Conservation (phyloP, 257 asterid species). For the Haberlea rhodopensis region DNA sequence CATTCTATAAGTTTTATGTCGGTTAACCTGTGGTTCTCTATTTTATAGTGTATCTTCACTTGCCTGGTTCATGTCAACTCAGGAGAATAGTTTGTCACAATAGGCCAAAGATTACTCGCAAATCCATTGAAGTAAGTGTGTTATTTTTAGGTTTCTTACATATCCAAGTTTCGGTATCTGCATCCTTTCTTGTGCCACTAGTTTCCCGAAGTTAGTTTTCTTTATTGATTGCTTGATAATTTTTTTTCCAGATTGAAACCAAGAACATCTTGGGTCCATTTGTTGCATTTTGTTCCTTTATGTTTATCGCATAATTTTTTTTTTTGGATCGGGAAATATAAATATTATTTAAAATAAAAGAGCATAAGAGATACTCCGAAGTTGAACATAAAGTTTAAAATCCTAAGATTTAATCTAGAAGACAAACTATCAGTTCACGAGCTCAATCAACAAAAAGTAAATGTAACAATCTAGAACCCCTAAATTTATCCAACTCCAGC, state of each 20-base stretch:
- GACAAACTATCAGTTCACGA: too few relatives aligned
- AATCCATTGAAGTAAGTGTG: slow-evolving; percentile 86
- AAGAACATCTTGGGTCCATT: not conserved
- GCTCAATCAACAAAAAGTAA: too few relatives aligned
- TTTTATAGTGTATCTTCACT: slow-evolving; percentile 90
- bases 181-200: slow-evolving; percentile 14
- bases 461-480: too few relatives aligned
- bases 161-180: slow-evolving; percentile 17
- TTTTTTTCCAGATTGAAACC: not conserved
- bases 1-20: slow-evolving; percentile 11
- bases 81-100: slow-evolving; percentile 92
- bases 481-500: too few relatives aligned
- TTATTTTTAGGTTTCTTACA: slow-evolving; percentile 23
- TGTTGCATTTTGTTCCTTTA: slow-evolving; percentile 5
- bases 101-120: slow-evolving; percentile 94
- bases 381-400: too few relatives aligned
- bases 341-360: too few relatives aligned
- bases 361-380: too few relatives aligned
- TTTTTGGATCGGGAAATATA: not conserved
- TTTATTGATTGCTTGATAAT: slow-evolving; percentile 1
- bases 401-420: too few relatives aligned
- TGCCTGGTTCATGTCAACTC: slow-evolving; percentile 97
- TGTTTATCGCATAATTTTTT: not conserved
- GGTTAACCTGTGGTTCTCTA: slow-evolving; percentile 20
- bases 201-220: slow-evolving; percentile 7